These are phyloP conservation scores for Xylaria multiplex DNA, from an alignment of 2,329 filamentous ascomycete species.

Conservation along the genomic window DNA sequence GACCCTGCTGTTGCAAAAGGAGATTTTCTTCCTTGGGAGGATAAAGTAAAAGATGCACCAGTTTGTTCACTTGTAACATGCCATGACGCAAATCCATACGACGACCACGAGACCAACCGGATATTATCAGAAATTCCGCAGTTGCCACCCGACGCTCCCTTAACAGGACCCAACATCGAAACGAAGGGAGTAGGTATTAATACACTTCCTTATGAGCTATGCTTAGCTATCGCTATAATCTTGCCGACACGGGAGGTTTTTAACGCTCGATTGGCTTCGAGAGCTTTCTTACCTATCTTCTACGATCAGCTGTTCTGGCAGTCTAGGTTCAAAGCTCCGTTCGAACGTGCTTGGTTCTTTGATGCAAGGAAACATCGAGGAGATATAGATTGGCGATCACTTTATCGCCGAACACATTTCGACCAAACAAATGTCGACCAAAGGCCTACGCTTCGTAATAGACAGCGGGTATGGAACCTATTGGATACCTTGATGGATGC, in stretches of 20 bases:
- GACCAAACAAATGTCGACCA: background rate
- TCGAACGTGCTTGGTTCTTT: conserved; percentile 10
- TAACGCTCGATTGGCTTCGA: conserved; percentile 4
- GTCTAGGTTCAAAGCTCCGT: background rate
- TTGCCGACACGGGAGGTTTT: background rate
- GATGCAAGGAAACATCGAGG: background rate
- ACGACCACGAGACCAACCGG: background rate
- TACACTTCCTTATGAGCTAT: background rate
- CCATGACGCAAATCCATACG: background rate
- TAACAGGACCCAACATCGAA: background rate
- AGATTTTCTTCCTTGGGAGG: no score
- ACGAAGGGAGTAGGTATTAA: background rate
- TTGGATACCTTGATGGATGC: background rate
- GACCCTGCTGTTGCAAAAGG: background rate
- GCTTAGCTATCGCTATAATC: background rate
- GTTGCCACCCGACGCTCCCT: background rate
- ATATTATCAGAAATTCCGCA: conserved; percentile 6
- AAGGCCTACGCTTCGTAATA: conserved; percentile 1
- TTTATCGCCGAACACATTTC: conserved; percentile 3
- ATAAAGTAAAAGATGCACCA: no score
- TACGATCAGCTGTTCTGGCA: conserved; percentile 6
- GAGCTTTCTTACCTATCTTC: background rate
- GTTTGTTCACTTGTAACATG: background rate
- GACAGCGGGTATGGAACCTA: conserved; percentile 5
- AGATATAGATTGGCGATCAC: conserved; percentile 1